Percentiles rank a stretch among this genome's conserved stretches.
These are phyloP conservation scores for Beauveria rudraprayagi DNA, from an alignment of 2,329 filamentous ascomycete species.

Conservation along the genomic window DNA sequence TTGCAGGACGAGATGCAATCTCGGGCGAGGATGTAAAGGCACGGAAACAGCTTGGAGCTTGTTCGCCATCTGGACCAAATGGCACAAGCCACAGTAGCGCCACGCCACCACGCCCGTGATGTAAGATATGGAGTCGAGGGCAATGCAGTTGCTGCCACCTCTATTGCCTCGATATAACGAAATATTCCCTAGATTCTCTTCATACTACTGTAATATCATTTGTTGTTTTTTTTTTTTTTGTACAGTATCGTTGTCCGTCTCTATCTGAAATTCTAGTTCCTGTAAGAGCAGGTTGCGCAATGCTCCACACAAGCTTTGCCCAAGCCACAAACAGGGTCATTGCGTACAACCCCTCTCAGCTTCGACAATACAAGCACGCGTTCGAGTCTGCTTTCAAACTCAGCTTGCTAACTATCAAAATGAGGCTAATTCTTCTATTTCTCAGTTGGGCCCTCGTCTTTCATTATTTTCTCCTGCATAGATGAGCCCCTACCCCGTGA, in stretches of 20 bases:
- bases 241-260: too few species aligned
- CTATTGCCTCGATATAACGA: too few species aligned
- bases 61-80: background rate
- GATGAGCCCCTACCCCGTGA: background rate
- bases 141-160: background rate
- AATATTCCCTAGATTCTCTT: too few species aligned
- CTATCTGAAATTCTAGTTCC: too few species aligned
- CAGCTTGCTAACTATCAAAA: background rate
- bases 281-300: too few species aligned
- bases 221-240: too few species aligned
- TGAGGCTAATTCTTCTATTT: background rate
- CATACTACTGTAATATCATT: too few species aligned
- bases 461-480: background rate
- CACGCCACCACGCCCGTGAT: background rate
- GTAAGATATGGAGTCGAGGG: background rate
- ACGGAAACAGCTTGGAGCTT: background rate
- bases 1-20: background rate
- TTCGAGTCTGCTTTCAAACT: background rate
- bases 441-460: background rate
- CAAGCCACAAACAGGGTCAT: background rate
- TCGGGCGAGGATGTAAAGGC: background rate
- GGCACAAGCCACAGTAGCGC: slow-evolving; percentile 3
- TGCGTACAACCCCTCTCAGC: background rate
- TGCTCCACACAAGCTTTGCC: background rate
- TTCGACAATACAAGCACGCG: background rate